A percentile compares a stretch with the other conserved stretches of the same genome.
phyloP scores from a whole-genome alignment of 306 rosid genomes.

The Cucumis cinereus region DNA sequence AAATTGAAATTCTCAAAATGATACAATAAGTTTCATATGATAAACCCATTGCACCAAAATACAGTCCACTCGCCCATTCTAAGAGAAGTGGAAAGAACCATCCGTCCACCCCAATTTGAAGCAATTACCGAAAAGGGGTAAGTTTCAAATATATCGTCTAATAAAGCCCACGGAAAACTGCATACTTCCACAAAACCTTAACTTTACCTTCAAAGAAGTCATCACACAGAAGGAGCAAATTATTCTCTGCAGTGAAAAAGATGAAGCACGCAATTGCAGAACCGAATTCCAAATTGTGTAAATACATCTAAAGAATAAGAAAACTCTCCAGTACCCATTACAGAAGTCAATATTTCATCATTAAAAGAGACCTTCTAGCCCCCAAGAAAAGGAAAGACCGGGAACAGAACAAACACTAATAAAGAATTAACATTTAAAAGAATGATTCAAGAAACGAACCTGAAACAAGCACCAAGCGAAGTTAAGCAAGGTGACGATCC shows the following conservation, averaged over 20 bases:
- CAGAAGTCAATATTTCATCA: not conserved
- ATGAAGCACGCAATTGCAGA: not conserved
- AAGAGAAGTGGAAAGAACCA: not conserved
- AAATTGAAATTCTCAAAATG: not conserved
- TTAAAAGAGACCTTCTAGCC: not conserved
- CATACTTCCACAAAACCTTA: not conserved
- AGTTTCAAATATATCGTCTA: not conserved
- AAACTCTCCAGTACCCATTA: not conserved
- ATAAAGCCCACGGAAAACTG: not conserved
- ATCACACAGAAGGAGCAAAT: not conserved
- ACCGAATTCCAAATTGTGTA: not conserved
- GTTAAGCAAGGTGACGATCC: conserved; percentile 50
- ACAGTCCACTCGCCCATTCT: not conserved
- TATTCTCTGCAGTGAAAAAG: not conserved
- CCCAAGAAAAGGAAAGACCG: no score
- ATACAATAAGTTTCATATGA: not conserved
- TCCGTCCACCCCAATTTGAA: not conserved
- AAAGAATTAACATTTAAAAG: not conserved
- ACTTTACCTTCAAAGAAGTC: not conserved
- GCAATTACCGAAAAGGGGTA: not conserved
- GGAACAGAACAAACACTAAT: not conserved
- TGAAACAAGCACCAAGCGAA: conserved; percentile 70
- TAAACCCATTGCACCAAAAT: not conserved
- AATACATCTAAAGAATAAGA: not conserved
- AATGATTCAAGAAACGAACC: conserved; percentile 21